Evolutionary conservation across 108 stramenopile genomes (phyloP).

Genomic region (Fistulifera pelliculosa): DNA sequence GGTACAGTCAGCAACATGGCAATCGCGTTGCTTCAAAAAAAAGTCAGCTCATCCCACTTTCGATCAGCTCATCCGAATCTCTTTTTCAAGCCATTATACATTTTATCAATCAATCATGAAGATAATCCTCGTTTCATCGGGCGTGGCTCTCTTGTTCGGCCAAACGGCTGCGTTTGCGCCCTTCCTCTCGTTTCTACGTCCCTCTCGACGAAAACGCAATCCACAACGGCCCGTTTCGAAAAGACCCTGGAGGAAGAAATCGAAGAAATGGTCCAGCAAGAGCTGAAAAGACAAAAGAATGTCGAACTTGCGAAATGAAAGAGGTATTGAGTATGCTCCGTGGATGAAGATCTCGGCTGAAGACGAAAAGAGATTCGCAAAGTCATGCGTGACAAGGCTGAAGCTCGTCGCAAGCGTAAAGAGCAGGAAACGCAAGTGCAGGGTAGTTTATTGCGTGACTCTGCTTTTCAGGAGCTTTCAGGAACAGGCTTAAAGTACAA

Average conservation of each 20-base stretch:
- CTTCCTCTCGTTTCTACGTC: no score
- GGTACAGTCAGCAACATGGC: no score
- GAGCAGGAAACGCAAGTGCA: conserved; percentile 46
- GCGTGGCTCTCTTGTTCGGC: no score
- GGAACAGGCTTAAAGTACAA: conserved; percentile 70
- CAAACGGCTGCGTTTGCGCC: no score
- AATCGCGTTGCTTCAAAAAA: no score
- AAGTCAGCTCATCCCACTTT: no score
- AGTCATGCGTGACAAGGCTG: conserved; percentile 60
- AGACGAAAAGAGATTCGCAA: conserved; percentile 60
- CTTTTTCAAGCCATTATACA: no score
- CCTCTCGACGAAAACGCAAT: no score
- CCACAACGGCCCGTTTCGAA: neutral
- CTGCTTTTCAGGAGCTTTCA: conserved; percentile 74
- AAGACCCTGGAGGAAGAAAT: conserved; percentile 59
- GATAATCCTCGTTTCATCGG: no score
- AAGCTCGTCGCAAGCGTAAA: conserved; percentile 58
- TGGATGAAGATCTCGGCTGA: conserved; percentile 80
- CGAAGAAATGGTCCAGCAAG: conserved; percentile 49
- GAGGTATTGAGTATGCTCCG: conserved; percentile 81
- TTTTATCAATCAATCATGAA: no score
- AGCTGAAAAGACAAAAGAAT: conserved; percentile 55
- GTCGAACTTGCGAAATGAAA: conserved; percentile 63
- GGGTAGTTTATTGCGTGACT: conserved; percentile 64
- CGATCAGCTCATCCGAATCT: no score